Conservation (phyloP, 257 asterid genomes). For the Thymus quinquecostatus region DNA sequence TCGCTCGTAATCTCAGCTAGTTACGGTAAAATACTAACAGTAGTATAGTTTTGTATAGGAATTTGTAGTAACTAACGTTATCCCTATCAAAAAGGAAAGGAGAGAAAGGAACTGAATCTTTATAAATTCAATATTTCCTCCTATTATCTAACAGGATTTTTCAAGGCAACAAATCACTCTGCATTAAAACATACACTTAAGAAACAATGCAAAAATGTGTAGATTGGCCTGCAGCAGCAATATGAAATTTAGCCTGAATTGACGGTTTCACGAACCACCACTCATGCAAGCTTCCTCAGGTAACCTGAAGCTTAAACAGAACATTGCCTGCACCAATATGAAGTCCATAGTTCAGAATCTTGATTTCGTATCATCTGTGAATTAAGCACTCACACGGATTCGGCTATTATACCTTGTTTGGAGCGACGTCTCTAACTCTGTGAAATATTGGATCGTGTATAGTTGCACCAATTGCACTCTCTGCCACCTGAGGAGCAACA, state of each 20-base stretch:
- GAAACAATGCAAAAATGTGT: slow-evolving; percentile 14
- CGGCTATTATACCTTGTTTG: slow-evolving; percentile 71
- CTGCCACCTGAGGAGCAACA: slow-evolving; percentile 60
- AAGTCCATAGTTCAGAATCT: background rate
- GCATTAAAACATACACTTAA: background rate
- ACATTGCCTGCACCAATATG: slow-evolving; percentile 71
- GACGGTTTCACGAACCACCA: slow-evolving; percentile 25
- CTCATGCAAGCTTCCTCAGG: slow-evolving; percentile 75
- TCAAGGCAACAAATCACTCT: background rate
- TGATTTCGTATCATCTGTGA: background rate
- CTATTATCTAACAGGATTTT: background rate
- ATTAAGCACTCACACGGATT: background rate
- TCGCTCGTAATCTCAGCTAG: background rate
- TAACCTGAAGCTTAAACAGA: slow-evolving; percentile 85
- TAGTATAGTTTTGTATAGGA: background rate
- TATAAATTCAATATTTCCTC: background rate
- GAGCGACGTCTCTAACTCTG: slow-evolving; percentile 89
- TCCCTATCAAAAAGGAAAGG: background rate
- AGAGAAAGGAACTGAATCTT: no score
- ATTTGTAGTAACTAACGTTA: background rate
- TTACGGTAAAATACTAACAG: no score
- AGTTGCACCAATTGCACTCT: slow-evolving; percentile 67
- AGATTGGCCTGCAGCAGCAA: background rate
- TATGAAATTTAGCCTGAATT: background rate
- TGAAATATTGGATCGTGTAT: slow-evolving; percentile 63